Conservation (phyloP, 2,329 filamentous ascomycete genomes). For the Hymenoscyphus albidus region DNA sequence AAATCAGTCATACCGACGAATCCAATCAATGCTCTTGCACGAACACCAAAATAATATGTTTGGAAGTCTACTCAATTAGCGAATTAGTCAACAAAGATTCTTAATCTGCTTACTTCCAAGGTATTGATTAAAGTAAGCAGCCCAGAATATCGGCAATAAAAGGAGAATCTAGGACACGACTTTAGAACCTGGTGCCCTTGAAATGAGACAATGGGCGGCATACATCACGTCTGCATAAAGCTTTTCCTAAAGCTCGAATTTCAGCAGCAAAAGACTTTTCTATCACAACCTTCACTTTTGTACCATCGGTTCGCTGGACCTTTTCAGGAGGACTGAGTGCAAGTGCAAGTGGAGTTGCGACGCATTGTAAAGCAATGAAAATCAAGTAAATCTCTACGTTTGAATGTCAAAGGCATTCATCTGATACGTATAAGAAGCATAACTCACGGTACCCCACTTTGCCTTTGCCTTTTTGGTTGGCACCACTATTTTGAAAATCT, state of each 20-base stretch:
- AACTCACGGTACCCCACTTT: constrained; percentile 19
- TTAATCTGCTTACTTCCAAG: constrained; percentile 37
- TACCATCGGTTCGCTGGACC: constrained; percentile 61
- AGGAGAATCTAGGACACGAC: constrained; percentile 34
- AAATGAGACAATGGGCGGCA: background rate
- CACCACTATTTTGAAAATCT: background rate
- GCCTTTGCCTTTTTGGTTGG: background rate
- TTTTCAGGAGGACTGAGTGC: constrained; percentile 55
- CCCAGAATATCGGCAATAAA: constrained; percentile 37
- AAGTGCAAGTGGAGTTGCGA: constrained; percentile 58
- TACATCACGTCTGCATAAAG: constrained; percentile 38
- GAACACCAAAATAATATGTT: constrained; percentile 43
- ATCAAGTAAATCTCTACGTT: constrained; percentile 53
- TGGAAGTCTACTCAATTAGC: constrained; percentile 29
- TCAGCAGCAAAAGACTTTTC: constrained; percentile 54
- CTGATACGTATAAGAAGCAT: background rate
- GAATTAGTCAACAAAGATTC: background rate
- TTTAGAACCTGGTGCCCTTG: background rate
- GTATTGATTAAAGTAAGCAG: constrained; percentile 37
- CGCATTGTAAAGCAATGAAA: constrained; percentile 65
- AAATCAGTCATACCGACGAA: constrained; percentile 35
- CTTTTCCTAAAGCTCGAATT: constrained; percentile 33
- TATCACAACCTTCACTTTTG: constrained; percentile 49
- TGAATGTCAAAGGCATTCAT: background rate
- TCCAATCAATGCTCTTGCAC: constrained; percentile 42